Evolutionary conservation across 83 land plant genomes (phyloP).

Genomic region (Picea abies): DNA sequence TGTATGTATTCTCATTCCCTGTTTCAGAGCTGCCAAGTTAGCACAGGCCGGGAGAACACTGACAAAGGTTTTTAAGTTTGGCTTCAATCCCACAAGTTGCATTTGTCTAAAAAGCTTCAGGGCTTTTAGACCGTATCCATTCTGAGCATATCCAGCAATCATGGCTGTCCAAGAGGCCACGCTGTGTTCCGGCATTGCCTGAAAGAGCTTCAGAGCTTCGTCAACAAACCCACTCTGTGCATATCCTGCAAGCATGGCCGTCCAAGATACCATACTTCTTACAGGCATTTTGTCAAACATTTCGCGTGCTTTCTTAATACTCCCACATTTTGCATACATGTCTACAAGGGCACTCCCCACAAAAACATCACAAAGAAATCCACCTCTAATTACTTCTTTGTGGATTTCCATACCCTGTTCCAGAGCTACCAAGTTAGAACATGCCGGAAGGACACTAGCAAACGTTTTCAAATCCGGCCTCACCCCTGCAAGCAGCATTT

Average conservation of each 20-base stretch:
- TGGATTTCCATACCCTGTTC: constrained; percentile 22
- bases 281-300: no score
- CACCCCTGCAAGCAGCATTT: background rate
- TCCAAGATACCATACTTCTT: no score
- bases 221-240: constrained; percentile 7
- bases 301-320: background rate
- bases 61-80: background rate
- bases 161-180: background rate
- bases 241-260: no score
- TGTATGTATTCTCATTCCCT: no score
- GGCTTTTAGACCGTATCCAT: no score
- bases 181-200: no score
- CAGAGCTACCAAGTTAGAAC: constrained; percentile 17
- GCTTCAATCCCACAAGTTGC: background rate
- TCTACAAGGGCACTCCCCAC: background rate
- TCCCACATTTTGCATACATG: background rate
- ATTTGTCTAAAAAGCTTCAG: background rate
- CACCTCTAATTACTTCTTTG: background rate
- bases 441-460: constrained; percentile 17
- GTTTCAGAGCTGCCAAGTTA: no score
- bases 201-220: background rate
- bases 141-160: background rate
- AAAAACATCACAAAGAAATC: background rate
- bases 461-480: background rate
- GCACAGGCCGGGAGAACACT: constrained; percentile 17